Evolutionary conservation across 2,329 filamentous ascomycete genomes (phyloP).

Genomic region (Epichloe brachyelytri): DNA sequence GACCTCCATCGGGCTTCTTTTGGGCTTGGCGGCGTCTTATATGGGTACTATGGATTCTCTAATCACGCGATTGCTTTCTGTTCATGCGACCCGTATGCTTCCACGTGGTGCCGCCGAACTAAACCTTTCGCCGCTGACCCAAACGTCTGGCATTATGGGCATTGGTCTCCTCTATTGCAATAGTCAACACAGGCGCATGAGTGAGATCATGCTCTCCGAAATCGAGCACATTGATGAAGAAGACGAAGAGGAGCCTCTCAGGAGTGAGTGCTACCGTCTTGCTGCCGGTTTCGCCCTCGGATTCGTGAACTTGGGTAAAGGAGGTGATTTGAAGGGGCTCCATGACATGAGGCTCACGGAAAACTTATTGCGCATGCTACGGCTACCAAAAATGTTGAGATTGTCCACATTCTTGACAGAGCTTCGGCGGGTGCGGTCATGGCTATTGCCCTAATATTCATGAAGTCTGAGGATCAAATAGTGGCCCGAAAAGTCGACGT

Average conservation of each 20-base stretch:
- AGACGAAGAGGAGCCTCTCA: conserved; percentile 72
- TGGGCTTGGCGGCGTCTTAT: conserved; percentile 87
- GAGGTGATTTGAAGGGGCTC: conserved; percentile 73
- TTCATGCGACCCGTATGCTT: conserved; percentile 91
- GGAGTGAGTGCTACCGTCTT: conserved; percentile 91
- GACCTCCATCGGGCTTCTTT: conserved; percentile 91
- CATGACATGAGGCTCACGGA: conserved; percentile 92
- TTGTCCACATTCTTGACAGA: conserved; percentile 86
- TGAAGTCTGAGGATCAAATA: conserved; percentile 85
- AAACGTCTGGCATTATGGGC: conserved; percentile 94
- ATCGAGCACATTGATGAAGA: conserved; percentile 74
- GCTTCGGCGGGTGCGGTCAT: conserved; percentile 89
- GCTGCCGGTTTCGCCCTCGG: conserved; percentile 89
- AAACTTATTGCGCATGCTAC: conserved; percentile 73
- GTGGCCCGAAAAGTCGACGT: conserved; percentile 88
- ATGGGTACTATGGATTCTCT: conserved; percentile 95
- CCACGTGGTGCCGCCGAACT: conserved; percentile 86
- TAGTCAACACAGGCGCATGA: conserved; percentile 96
- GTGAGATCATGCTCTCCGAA: conserved; percentile 95
- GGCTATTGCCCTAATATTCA: conserved; percentile 82
- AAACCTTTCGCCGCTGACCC: conserved; percentile 82
- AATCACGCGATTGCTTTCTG: conserved; percentile 83
- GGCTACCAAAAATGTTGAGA: conserved; percentile 76
- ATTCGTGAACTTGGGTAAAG: conserved; percentile 88
- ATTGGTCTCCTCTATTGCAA: conserved; percentile 90